These are phyloP conservation scores for Boletus reticuloceps DNA, from an alignment of 768 basidiomycete genomes.

Conservation along the genomic window DNA sequence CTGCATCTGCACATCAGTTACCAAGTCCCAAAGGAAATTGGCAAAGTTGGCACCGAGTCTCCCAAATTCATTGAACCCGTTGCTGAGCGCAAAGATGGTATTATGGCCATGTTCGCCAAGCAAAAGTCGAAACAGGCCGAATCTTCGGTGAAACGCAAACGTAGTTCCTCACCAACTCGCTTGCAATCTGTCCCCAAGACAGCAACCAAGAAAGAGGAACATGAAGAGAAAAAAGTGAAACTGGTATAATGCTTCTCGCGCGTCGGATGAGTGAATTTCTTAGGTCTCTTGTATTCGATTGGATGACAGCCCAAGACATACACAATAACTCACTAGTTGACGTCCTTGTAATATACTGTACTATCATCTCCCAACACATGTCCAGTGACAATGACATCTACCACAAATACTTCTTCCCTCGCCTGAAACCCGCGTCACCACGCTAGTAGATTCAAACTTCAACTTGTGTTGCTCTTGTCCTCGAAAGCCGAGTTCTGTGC, in stretches of 20 bases:
- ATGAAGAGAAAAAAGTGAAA: conserved; percentile 24
- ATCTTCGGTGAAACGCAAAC: conserved; percentile 27
- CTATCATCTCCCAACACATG: neutral
- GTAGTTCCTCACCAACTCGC: conserved; percentile 17
- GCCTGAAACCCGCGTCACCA: too few relatives aligned
- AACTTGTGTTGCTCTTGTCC: conserved; percentile 3
- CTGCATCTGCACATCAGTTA: conserved; percentile 50
- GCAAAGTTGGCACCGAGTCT: conserved; percentile 85
- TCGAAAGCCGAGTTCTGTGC: conserved; percentile 47
- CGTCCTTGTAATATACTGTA: conserved; percentile 13
- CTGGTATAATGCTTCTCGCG: neutral
- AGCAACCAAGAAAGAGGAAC: conserved; percentile 8
- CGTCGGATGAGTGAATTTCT: neutral
- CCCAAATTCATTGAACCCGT: conserved; percentile 81
- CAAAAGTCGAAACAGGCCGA: conserved; percentile 39
- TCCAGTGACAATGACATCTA: neutral
- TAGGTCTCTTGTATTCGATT: neutral
- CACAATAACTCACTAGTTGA: neutral
- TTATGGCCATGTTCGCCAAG: conserved; percentile 75
- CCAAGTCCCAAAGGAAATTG: conserved; percentile 85
- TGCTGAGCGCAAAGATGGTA: conserved; percentile 78
- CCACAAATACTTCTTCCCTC: neutral
- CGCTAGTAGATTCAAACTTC: neutral
- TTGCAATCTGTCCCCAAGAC: neutral
- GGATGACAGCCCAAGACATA: neutral